Evolutionary conservation across 192 early-diverging fungal genomes (phyloP).

Genomic region (Rhizophagus sp.): DNA sequence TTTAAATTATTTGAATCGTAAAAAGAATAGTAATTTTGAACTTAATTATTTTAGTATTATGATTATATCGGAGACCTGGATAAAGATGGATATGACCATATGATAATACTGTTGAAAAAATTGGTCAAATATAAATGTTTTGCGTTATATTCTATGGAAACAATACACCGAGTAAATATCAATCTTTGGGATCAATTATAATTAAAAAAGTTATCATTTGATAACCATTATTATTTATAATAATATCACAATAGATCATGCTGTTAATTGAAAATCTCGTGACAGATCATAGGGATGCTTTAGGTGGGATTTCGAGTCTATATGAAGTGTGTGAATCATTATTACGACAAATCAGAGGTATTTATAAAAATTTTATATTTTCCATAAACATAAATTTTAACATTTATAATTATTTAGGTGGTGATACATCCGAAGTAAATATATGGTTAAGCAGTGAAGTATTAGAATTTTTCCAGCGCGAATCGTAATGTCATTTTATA

Average conservation of each 20-base stretch:
- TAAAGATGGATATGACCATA: constrained; percentile 1
- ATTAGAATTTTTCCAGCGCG: not conserved
- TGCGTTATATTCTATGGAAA: not conserved
- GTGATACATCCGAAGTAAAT: constrained; percentile 5
- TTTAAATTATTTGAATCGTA: not conserved
- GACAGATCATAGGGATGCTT: not conserved
- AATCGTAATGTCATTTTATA: not conserved
- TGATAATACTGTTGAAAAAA: not conserved
- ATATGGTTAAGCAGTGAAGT: constrained; percentile 2
- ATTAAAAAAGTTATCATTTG: not conserved
- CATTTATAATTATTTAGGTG: not conserved
- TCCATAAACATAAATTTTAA: not conserved
- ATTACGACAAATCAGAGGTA: constrained; percentile 14
- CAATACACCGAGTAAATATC: not conserved
- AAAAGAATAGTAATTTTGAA: not conserved
- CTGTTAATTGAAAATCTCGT: not conserved
- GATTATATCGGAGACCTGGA: not conserved
- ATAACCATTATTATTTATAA: not conserved
- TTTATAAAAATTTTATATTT: not conserved
- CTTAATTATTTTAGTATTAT: constrained; percentile 11
- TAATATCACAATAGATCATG: not conserved
- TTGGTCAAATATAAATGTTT: not conserved
- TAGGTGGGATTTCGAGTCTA: not conserved
- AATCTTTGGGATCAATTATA: not conserved
- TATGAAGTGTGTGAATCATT: not conserved